Base-by-base conservation (phyloP, 805 yeast genomes). In the Priceomyces fermenticarens region DNA sequence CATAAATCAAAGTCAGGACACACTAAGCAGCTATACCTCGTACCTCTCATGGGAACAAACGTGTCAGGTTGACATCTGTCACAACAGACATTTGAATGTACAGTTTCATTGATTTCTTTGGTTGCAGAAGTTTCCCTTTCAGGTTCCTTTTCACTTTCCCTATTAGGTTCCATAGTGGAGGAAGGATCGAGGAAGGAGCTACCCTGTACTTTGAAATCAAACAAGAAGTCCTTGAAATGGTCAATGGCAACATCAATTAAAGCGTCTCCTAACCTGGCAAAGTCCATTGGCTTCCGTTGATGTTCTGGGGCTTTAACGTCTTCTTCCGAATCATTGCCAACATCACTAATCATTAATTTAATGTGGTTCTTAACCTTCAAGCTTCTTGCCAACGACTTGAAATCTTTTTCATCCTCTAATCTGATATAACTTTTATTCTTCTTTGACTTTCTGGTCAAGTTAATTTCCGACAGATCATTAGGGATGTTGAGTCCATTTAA, bases 1-100 rank as follows among this genome's bases (percentile, higher is more conserved):
- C 85, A 79, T 39, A 79, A 55, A 51, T 80, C 84, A 52, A 63
- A 77, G 52, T 80, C 77, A 3, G 54, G 53, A 50, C 85, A 79
- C 25, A 77, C 71, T 17, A 70, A 46, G 54, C 85, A 79, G 33
- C 70, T 67, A 50, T 67, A 79, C 37, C 85, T 65, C 5, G 56
- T 45, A 6, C 84, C 84, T 15, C 38, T 45, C 33, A 75, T 60
- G 3, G 78, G 75, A 12, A 41, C 48, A 45, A 59, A 58, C 3
- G 43, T 46, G 17, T 46, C 39, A 1, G 67, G 68, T 42, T 47
- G 39, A 39, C 74, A 70, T n/a, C 48, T 39, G 42, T 69, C 72
- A 39, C 74, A 69, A 20, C 62, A 46, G 26, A 63, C 56, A 36
- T 51, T 44, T 2, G 38, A 27, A 41, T 68, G 72, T 4, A 55